phyloP scores from a whole-genome alignment of 2,329 filamentous ascomycete genomes.

The Zymoseptoria passerinii region DNA sequence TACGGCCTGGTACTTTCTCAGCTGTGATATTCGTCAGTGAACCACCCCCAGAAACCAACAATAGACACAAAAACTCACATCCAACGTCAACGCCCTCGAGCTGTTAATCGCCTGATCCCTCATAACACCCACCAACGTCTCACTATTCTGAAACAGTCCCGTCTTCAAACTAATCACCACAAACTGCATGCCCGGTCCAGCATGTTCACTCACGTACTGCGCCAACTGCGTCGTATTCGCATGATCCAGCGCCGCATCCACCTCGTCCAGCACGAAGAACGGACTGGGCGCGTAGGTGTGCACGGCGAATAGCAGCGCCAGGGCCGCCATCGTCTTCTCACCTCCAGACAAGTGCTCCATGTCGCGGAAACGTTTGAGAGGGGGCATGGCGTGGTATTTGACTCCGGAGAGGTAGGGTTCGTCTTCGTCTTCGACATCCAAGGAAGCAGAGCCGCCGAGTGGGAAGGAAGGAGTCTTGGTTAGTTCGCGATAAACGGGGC shows the following conservation, averaged over 20 bases:
- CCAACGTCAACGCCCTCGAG: constrained; percentile 81
- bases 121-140: constrained; percentile 92
- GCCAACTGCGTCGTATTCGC: constrained; percentile 94
- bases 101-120: constrained; percentile 90
- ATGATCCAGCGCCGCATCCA: constrained; percentile 96
- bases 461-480: constrained; percentile 87
- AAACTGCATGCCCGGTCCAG: constrained; percentile 96
- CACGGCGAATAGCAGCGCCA: constrained; percentile 93
- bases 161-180: constrained; percentile 97
- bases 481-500: constrained; percentile 87
- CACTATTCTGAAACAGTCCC: constrained; percentile 89
- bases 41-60: too few relatives aligned
- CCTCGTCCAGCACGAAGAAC: constrained; percentile 97
- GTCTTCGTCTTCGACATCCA: constrained; percentile 93
- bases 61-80: too few relatives aligned
- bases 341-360: constrained; percentile 98
- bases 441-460: constrained; percentile 77
- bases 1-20: constrained; percentile 12
- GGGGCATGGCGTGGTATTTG: constrained; percentile 98
- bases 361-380: constrained; percentile 93
- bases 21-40: constrained; percentile 3
- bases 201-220: constrained; percentile 90
- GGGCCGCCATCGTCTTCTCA: constrained; percentile 96
- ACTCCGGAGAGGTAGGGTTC: constrained; percentile 93
- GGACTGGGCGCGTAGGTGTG: constrained; percentile 92